phyloP scores from a whole-genome alignment of 495 filamentous ascomycete genomes.

The Paragyromitra xinjiangensis region DNA sequence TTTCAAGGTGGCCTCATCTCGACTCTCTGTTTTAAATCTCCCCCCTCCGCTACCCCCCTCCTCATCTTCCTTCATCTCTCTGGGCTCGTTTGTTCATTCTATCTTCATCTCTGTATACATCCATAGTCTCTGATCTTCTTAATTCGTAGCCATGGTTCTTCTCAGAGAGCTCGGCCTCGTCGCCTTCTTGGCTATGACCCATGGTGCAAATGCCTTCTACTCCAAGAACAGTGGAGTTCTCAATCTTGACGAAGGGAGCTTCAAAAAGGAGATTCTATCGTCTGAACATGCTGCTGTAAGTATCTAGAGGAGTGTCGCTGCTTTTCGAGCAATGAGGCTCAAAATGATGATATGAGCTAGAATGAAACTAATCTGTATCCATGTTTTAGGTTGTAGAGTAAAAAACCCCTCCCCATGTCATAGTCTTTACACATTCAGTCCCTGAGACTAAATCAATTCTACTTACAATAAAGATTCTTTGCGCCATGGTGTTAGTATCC shows the following conservation, averaged over 20 bases:
- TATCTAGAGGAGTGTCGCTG: constrained; percentile 17
- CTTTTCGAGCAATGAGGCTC: not conserved
- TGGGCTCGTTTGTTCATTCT: not conserved
- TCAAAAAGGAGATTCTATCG: constrained; percentile 82
- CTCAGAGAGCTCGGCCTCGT: constrained; percentile 55
- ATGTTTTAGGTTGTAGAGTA: constrained; percentile 72
- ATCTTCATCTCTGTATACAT: not conserved
- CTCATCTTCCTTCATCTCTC: not conserved
- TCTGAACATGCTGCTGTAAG: constrained; percentile 92
- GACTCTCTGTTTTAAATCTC: constrained; percentile 23
- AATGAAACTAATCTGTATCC: constrained; percentile 20
- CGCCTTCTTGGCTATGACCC: constrained; percentile 68
- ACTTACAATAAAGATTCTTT: constrained; percentile 51
- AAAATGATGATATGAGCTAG: not conserved
- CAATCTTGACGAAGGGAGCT: constrained; percentile 83
- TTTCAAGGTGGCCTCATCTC: constrained; percentile 50
- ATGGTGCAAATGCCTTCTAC: constrained; percentile 78
- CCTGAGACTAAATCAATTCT: constrained; percentile 25
- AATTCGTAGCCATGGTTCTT: constrained; percentile 47
- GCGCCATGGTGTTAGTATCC: constrained; percentile 57
- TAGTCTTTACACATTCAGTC: not conserved
- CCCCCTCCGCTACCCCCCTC: not conserved
- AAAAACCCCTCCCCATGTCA: constrained; percentile 58
- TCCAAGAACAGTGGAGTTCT: constrained; percentile 86
- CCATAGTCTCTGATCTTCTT: not conserved